A percentile compares a stretch with the other conserved stretches of the same genome.
Evolutionary conservation across 768 basidiomycete genomes (phyloP).

Genomic region (Wakefieldia striispora): DNA sequence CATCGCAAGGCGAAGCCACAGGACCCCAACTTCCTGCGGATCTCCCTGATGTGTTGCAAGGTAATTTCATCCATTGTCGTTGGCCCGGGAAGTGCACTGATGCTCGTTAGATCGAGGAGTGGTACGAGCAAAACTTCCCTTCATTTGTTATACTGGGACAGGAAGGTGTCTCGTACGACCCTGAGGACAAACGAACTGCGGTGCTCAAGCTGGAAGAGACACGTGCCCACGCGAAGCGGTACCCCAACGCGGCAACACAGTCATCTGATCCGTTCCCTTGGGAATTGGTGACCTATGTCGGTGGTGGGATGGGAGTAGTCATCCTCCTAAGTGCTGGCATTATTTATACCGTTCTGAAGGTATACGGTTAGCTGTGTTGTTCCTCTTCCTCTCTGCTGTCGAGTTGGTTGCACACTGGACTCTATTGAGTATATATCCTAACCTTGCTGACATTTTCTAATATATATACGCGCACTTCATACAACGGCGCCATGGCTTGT

Average conservation of each 20-base stretch:
- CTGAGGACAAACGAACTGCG: slow-evolving; percentile 54
- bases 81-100: slow-evolving; percentile 5
- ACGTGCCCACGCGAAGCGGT: slow-evolving; percentile 33
- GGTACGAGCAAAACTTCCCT: slow-evolving; percentile 92
- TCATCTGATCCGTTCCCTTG: slow-evolving; percentile 21
- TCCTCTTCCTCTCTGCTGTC: not conserved
- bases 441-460: not conserved
- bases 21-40: slow-evolving; percentile 83
- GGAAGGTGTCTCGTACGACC: slow-evolving; percentile 38
- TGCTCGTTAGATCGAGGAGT: slow-evolving; percentile 74
- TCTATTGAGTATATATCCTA: not conserved
- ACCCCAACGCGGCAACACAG: slow-evolving; percentile 8
- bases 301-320: slow-evolving; percentile 26
- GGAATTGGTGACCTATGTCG: slow-evolving; percentile 32
- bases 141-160: slow-evolving; percentile 61
- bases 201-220: slow-evolving; percentile 47
- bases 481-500: not conserved
- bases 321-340: slow-evolving; percentile 23
- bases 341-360: slow-evolving; percentile 24
- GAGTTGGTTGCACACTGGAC: not conserved
- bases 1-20: slow-evolving; percentile 75
- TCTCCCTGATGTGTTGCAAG: slow-evolving; percentile 84
- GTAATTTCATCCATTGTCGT: slow-evolving; percentile 36
- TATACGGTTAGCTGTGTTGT: slow-evolving; percentile 15
- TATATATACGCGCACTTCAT: not conserved